phyloP scores from a whole-genome alignment of 2,329 filamentous ascomycete species.

The Leptographium wingfieldii region DNA sequence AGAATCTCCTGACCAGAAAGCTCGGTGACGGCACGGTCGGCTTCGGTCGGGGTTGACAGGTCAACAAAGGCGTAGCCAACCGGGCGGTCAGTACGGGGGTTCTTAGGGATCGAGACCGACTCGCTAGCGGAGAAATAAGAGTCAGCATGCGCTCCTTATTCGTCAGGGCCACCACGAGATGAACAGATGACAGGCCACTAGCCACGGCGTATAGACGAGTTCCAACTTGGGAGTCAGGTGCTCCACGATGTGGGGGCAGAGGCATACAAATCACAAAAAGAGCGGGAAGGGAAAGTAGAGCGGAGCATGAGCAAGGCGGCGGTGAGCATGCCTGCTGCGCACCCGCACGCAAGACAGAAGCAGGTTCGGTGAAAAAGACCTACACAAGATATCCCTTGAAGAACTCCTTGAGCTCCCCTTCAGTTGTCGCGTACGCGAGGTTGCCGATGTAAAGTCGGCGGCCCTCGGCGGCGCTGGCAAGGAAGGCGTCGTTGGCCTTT shows the following conservation, averaged over 20 bases:
- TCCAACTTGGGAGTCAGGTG: background rate
- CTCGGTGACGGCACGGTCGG: conserved; percentile 87
- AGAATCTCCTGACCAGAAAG: conserved; percentile 96
- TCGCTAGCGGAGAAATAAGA: conserved; percentile 47
- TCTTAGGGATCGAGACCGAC: conserved; percentile 97
- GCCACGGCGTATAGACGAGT: background rate
- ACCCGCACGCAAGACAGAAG: background rate
- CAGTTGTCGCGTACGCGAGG: conserved; percentile 99
- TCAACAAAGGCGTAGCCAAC: conserved; percentile 99
- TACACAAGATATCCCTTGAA: conserved; percentile 99
- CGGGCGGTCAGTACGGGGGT: conserved; percentile 94
- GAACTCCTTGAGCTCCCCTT: conserved; percentile 99
- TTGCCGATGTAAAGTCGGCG: conserved; percentile 99
- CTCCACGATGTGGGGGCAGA: background rate
- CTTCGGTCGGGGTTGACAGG: conserved; percentile 85
- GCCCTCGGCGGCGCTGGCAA: conserved; percentile 95
- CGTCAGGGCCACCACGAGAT: background rate
- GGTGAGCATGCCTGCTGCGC: background rate
- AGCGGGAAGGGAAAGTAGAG: background rate
- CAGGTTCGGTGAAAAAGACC: conserved; percentile 30
- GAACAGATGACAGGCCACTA: background rate
- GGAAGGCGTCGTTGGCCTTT: conserved; percentile 74
- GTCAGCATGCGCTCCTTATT: conserved; percentile 20
- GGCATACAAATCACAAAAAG: background rate
- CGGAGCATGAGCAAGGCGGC: background rate